Evolutionary conservation across 495 filamentous ascomycete species (phyloP), one percentile per base, ranked within the genome.

Genomic region (Neurospora tetraspora): DNA sequence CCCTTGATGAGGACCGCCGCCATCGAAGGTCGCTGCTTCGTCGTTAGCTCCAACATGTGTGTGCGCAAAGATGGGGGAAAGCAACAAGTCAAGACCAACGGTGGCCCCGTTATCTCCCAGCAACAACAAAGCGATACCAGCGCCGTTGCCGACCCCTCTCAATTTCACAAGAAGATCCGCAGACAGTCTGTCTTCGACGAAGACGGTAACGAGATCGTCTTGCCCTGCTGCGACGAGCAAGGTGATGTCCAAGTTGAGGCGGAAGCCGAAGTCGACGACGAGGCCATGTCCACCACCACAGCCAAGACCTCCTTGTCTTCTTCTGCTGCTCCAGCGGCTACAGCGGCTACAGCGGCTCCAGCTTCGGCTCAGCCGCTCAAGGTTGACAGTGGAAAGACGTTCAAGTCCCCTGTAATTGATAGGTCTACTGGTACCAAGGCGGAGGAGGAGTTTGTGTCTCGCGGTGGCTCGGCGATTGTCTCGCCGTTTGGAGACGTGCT

Each of bases 31-130:
- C 85, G 95, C 36, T 91, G 92, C 69, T 93, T 94, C 73, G 94
- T 98, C n/a, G 81, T 98, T 2, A 92, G 89, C 73, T 89, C 91
- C 12, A 98, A 97, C 79, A 94, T 97, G 82, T 95, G 91, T 77
- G 87, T 93, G 3, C 86, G 81, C 9, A 71, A 75, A 11, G 53
- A 70, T 11, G 71, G 68, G 2, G 5, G 14, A 0, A 23, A 71
- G 14, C 31, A 68, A 31, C 11, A 40, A 14, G 27, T 69, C 59
- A 39, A 39, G 9, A 69, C 39, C 65, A 45, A 68, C 73, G 31
- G 36, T 70, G 16, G 72, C 39, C 40, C 14, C 12, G 53, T 40
- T 39, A 23, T 59, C 59, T 11, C 20, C 23, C 23, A 18, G 31
- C 36, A 70, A 70, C 43, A 39, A 38, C 39, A 42, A 8, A 2